phyloP scores from a whole-genome alignment of 495 filamentous ascomycete genomes.

The Lichenothelia convexa region DNA sequence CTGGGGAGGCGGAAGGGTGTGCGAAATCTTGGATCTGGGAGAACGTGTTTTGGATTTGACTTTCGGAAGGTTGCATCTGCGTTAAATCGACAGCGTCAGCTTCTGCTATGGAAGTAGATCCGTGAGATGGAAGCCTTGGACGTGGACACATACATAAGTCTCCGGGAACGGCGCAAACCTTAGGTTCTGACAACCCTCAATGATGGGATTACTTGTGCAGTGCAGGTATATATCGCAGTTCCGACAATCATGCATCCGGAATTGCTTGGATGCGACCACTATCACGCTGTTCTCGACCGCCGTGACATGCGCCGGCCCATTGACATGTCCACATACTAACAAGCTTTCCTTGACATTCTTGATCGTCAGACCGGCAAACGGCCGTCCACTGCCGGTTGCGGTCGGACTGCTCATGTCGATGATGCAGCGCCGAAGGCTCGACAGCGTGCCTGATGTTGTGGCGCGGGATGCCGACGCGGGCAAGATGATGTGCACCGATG shows the following conservation, averaged over 20 bases:
- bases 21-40: too few species aligned
- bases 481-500: slow-evolving; percentile 49
- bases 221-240: slow-evolving; percentile 68
- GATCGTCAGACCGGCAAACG: slow-evolving; percentile 57
- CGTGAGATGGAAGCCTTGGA: too few species aligned
- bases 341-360: slow-evolving; percentile 50
- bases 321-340: slow-evolving; percentile 57
- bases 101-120: too few species aligned
- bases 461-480: slow-evolving; percentile 46
- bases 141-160: slow-evolving; percentile 43
- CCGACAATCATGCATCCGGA: slow-evolving; percentile 74
- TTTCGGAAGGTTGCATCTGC: too few species aligned
- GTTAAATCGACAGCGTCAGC: too few species aligned
- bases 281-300: slow-evolving; percentile 52
- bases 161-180: slow-evolving; percentile 60
- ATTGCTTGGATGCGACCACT: slow-evolving; percentile 60
- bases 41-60: too few species aligned
- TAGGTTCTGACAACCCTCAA: slow-evolving; percentile 69
- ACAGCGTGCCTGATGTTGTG: slow-evolving; percentile 53
- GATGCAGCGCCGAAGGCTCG: slow-evolving; percentile 50
- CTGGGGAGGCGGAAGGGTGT: too few species aligned
- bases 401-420: slow-evolving; percentile 62
- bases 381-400: slow-evolving; percentile 29
- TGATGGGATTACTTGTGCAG: slow-evolving; percentile 70
- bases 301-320: slow-evolving; percentile 69